These are phyloP conservation scores for Blumeria hordei DNA, from an alignment of 2,329 filamentous ascomycete genomes.

Conservation along the genomic window DNA sequence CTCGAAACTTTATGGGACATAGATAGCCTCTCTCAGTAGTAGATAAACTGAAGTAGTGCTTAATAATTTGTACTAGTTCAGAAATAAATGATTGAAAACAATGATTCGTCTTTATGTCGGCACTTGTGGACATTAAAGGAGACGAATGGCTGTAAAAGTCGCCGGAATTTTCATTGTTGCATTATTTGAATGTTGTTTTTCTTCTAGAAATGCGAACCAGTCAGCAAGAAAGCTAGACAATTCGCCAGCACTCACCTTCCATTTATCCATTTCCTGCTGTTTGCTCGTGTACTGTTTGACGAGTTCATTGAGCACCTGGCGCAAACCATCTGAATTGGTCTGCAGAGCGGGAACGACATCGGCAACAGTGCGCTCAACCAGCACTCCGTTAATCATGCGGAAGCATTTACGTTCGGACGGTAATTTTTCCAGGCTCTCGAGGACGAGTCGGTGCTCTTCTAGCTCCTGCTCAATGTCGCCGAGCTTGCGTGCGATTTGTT, in stretches of 20 bases:
- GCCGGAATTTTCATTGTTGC: slow-evolving; percentile 31
- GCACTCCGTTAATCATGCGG: slow-evolving; percentile 90
- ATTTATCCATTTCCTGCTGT: slow-evolving; percentile 87
- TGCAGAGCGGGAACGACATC: slow-evolving; percentile 78
- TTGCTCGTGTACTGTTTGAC: slow-evolving; percentile 92
- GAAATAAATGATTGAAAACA: no score
- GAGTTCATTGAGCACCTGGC: slow-evolving; percentile 80
- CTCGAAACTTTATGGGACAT: no score
- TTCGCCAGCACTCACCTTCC: slow-evolving; percentile 48
- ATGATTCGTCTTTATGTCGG: background rate
- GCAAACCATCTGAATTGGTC: slow-evolving; percentile 83
- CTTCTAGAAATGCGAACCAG: slow-evolving; percentile 28
- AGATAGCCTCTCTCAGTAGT: no score
- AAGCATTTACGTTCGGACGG: slow-evolving; percentile 82
- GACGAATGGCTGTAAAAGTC: background rate
- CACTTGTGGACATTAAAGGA: background rate
- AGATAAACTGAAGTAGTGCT: no score
- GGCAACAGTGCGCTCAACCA: slow-evolving; percentile 81
- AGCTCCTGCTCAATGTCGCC: slow-evolving; percentile 1
- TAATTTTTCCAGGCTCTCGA: slow-evolving; percentile 73
- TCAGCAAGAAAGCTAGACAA: background rate
- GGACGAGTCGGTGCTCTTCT: slow-evolving; percentile 38
- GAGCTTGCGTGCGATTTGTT: slow-evolving; percentile 87
- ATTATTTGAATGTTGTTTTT: slow-evolving; percentile 80
- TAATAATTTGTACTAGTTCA: no score